Conservation (phyloP, 331 rosid genomes). For the Rosa hybrid region DNA sequence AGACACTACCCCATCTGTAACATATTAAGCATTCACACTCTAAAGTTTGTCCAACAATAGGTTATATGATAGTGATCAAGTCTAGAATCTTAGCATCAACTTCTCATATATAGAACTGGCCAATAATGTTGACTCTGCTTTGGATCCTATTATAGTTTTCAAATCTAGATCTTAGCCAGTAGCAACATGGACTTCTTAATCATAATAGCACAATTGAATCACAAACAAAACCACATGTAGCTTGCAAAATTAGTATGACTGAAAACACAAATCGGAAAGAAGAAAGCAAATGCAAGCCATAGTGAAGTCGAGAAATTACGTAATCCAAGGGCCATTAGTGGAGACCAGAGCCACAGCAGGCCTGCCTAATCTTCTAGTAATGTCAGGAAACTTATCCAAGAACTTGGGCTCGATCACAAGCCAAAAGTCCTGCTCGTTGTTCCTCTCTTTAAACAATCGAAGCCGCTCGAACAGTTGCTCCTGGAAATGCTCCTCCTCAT, state of each 20-base stretch:
- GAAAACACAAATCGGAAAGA: not conserved
- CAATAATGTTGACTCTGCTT: not conserved
- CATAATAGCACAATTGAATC: not conserved
- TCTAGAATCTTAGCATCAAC: not conserved
- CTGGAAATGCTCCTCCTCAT: slow-evolving; percentile 96
- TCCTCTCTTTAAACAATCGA: slow-evolving; percentile 59
- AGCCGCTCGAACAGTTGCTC: slow-evolving; percentile 76
- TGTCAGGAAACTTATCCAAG: slow-evolving; percentile 82
- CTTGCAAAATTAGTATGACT: not conserved
- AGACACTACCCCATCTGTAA: not conserved
- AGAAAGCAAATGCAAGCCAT: not conserved
- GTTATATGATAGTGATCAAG: not conserved
- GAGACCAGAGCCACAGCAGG: slow-evolving; percentile 98
- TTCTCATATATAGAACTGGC: not conserved
- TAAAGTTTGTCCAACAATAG: not conserved
- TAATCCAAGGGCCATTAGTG: slow-evolving; percentile 93
- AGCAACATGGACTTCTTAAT: not conserved
- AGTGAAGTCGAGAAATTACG: slow-evolving; percentile 42
- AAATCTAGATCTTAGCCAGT: not conserved
- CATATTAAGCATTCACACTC: not conserved
- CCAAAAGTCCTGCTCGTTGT: slow-evolving; percentile 89
- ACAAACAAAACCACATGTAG: not conserved
- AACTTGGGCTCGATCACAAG: slow-evolving; percentile 94
- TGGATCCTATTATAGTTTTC: not conserved
- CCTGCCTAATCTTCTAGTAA: slow-evolving; percentile 69